Conservation (phyloP, 179 eudicot genomes). For the Patellifolia procumbens region DNA sequence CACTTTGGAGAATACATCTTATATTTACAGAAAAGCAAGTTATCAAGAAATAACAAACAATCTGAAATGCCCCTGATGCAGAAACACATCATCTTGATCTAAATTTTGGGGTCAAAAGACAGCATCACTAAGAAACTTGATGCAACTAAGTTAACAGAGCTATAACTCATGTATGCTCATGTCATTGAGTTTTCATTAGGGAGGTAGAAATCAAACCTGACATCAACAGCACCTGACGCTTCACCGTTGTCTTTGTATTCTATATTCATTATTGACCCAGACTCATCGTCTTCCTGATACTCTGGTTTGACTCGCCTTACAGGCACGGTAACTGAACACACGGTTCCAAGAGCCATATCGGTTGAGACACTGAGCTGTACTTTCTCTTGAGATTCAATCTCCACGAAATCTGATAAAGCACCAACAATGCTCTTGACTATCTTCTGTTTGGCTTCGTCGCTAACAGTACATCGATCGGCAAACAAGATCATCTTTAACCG, state of each 20-base stretch:
- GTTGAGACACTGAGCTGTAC: constrained; percentile 84
- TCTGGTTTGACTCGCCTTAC: constrained; percentile 87
- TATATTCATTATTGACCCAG: constrained; percentile 64
- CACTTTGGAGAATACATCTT: constrained; percentile 22
- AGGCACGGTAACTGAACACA: constrained; percentile 94
- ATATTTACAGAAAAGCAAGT: constrained; percentile 30
- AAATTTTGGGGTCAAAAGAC: constrained; percentile 4
- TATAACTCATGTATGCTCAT: constrained; percentile 10
- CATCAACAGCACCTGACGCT: constrained; percentile 83
- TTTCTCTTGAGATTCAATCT: constrained; percentile 90
- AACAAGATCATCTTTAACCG: constrained; percentile 92
- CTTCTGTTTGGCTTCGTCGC: constrained; percentile 88
- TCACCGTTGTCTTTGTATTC: constrained; percentile 89
- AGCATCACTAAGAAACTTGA: background rate
- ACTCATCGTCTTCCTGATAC: constrained; percentile 71
- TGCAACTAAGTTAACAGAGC: constrained; percentile 23
- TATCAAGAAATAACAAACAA: constrained; percentile 1
- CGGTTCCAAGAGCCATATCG: constrained; percentile 79
- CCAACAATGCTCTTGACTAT: constrained; percentile 81
- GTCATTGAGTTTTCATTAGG: constrained; percentile 53
- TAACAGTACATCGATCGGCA: constrained; percentile 94
- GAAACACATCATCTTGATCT: background rate
- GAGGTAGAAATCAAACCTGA: constrained; percentile 82
- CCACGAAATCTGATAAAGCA: constrained; percentile 89
- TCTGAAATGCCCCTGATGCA: background rate